These are phyloP conservation scores for Wickerhamomyces mucosus DNA, from an alignment of 805 yeast species.

Conservation along the genomic window DNA sequence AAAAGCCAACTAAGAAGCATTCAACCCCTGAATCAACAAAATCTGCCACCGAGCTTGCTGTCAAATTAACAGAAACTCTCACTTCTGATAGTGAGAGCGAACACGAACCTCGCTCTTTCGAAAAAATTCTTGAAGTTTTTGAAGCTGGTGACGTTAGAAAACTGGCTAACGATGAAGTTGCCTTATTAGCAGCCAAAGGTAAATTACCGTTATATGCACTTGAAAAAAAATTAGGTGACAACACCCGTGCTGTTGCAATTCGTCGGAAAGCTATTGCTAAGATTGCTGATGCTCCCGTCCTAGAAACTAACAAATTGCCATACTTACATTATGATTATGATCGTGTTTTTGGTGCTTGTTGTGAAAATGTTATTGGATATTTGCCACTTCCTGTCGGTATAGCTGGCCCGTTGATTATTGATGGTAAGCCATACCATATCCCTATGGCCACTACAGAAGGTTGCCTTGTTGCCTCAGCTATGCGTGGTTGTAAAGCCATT, in stretches of 20 bases:
- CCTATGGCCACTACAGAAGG: conserved; percentile 99
- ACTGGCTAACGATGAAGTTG: conserved; percentile 65
- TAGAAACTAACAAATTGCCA: conserved; percentile 67
- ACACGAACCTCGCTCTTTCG: conserved; percentile 40
- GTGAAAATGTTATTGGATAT: conserved; percentile 96
- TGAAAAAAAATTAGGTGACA: conserved; percentile 85
- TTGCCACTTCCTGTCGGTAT: conserved; percentile 96
- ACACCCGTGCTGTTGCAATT: conserved; percentile 84
- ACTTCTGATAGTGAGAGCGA: conserved; percentile 29
- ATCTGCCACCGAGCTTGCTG: conserved; percentile 8
- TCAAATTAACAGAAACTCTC: conserved; percentile 17
- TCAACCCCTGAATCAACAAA: conserved; percentile 22
- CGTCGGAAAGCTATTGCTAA: conserved; percentile 90
- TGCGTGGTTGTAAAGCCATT: conserved; percentile 98
- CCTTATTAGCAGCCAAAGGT: conserved; percentile 59
- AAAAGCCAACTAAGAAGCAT: conserved; percentile 23
- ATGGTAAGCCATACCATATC: conserved; percentile 78
- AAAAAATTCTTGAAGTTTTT: conserved; percentile 51
- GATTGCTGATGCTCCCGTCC: conserved; percentile 71
- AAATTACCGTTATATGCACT: conserved; percentile 88
- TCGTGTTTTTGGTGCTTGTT: conserved; percentile 96
- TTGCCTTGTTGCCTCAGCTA: conserved; percentile 94
- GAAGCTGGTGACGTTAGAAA: conserved; percentile 64
- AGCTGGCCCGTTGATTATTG: conserved; percentile 93
- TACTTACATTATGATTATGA: conserved; percentile 81